A percentile compares a stretch with the other conserved stretches of the same genome.
phyloP scores from a whole-genome alignment of 2,329 filamentous ascomycete genomes.

The Aspergillus neotritici region DNA sequence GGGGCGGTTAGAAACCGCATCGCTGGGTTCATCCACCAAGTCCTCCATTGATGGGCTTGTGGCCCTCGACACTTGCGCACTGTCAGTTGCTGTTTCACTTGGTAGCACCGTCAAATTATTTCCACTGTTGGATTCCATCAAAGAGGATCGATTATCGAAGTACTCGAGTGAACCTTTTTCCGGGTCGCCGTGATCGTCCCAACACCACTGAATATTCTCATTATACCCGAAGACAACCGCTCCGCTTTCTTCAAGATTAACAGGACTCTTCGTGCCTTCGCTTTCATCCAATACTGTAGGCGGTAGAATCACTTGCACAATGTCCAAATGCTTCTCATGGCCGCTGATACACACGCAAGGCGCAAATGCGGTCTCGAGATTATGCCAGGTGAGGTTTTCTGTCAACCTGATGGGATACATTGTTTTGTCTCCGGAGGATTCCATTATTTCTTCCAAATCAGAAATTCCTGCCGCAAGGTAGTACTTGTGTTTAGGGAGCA shows the following conservation, averaged over 20 bases:
- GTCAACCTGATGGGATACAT: neutral
- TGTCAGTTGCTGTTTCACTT: too few species aligned
- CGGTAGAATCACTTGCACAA: neutral
- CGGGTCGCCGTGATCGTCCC: slow-evolving; percentile 12
- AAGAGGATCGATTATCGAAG: too few species aligned
- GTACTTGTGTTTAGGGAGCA: slow-evolving; percentile 21
- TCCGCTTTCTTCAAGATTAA: neutral
- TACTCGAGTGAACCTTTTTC: neutral
- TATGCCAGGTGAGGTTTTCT: neutral
- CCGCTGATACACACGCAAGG: neutral
- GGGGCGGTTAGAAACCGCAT: too few species aligned
- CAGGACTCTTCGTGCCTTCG: neutral
- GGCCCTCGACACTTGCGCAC: too few species aligned
- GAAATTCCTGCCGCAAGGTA: slow-evolving; percentile 24
- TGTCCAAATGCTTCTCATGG: neutral
- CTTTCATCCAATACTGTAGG: neutral
- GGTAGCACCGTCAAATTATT: too few species aligned
- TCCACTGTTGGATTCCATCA: too few species aligned
- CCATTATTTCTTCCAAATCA: slow-evolving; percentile 26
- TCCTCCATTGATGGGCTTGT: too few species aligned
- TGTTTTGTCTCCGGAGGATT: slow-evolving; percentile 16
- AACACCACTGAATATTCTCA: slow-evolving; percentile 12
- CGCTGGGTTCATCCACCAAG: too few species aligned
- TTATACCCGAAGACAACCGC: slow-evolving; percentile 15
- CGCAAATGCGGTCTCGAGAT: neutral